A percentile compares a stretch with the other conserved stretches of the same genome.
Conservation (phyloP, 495 filamentous ascomycete genomes). For the Stereocaulon alpinum region DNA sequence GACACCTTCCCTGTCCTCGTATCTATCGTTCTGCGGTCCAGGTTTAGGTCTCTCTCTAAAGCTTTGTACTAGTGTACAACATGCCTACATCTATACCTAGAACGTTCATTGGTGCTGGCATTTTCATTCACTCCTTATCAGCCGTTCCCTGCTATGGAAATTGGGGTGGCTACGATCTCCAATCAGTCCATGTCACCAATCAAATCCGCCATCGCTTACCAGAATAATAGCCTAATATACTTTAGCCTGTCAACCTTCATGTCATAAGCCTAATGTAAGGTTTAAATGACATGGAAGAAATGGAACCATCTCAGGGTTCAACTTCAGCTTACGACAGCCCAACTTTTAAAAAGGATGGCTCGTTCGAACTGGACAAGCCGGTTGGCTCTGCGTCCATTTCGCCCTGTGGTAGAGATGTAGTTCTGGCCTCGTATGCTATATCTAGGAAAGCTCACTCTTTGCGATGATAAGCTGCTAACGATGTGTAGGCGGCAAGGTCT, state of each 20-base stretch:
- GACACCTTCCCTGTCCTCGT: too few relatives aligned
- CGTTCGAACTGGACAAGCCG: constrained; percentile 71
- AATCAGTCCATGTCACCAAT: too few relatives aligned
- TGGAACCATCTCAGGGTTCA: constrained; percentile 23
- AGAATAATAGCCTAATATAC: too few relatives aligned
- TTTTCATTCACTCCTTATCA: too few relatives aligned
- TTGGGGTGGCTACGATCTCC: too few relatives aligned
- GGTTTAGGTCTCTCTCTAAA: not conserved
- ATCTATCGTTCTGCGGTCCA: not conserved
- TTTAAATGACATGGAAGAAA: not conserved
- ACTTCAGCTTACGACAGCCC: constrained; percentile 69
- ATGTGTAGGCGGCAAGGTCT: constrained; percentile 58
- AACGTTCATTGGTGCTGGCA: too few relatives aligned
- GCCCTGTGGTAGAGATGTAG: constrained; percentile 84
- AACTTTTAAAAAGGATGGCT: constrained; percentile 76
- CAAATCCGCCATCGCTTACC: too few relatives aligned
- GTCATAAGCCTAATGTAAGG: too few relatives aligned
- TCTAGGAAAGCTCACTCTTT: not conserved
- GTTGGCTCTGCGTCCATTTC: constrained; percentile 77
- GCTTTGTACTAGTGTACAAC: not conserved
- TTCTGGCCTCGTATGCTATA: constrained; percentile 65
- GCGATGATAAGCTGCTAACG: constrained; percentile 13
- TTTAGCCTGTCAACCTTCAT: not conserved
- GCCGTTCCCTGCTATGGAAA: too few relatives aligned
- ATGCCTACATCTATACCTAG: not conserved